Conservation (phyloP, 1,139 yeast genomes). For the Yamadazyma spencermartinsiae region DNA sequence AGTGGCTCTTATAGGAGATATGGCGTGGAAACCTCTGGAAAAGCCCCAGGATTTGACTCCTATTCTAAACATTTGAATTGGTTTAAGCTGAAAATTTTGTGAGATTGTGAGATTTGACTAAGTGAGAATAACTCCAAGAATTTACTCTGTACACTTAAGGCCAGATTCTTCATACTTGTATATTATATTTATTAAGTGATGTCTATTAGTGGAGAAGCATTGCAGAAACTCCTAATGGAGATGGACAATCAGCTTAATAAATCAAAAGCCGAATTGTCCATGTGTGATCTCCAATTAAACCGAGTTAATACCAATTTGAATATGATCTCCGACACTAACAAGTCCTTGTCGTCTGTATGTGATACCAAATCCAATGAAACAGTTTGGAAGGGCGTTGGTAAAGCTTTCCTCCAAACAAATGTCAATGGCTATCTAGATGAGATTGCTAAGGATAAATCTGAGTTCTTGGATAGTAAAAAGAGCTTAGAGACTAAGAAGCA, state of each 20-base stretch:
- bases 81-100: neutral
- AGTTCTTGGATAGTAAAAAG: slow-evolving; percentile 57
- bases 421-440: slow-evolving; percentile 48
- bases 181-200: slow-evolving; percentile 5
- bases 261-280: slow-evolving; percentile 62
- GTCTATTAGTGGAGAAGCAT: slow-evolving; percentile 51
- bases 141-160: too few relatives aligned
- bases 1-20: slow-evolving; percentile 8
- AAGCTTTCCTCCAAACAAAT: slow-evolving; percentile 56
- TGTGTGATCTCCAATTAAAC: slow-evolving; percentile 61
- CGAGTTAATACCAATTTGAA: slow-evolving; percentile 58
- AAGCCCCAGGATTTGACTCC: slow-evolving; percentile 8
- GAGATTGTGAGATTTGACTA: neutral
- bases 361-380: slow-evolving; percentile 34
- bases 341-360: slow-evolving; percentile 49
- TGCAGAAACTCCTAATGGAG: slow-evolving; percentile 55
- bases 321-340: slow-evolving; percentile 55
- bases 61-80: slow-evolving; percentile 10
- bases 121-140: slow-evolving; percentile 2
- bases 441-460: slow-evolving; percentile 52
- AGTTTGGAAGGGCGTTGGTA: slow-evolving; percentile 88
- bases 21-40: slow-evolving; percentile 4
- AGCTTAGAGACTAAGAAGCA: slow-evolving; percentile 67
- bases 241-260: slow-evolving; percentile 64
- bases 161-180: too few relatives aligned